A percentile compares a stretch with the other conserved stretches of the same genome.
Evolutionary conservation across 805 yeast species (phyloP).

Genomic region (Kockiozyma suomiensis): DNA sequence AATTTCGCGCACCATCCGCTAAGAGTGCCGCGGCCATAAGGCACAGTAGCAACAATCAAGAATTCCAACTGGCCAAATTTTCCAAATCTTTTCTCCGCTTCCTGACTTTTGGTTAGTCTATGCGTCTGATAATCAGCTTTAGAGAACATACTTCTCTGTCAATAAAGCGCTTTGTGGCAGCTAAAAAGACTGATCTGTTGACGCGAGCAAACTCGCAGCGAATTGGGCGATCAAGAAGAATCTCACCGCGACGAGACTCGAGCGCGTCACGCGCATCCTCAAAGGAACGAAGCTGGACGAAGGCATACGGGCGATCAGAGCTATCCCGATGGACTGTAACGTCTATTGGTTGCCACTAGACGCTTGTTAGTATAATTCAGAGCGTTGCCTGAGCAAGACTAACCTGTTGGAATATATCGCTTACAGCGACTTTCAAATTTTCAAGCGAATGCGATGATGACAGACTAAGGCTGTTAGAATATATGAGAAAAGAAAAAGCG

Average conservation of each 20-base stretch:
- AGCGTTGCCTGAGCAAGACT: background rate
- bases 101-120: slow-evolving; percentile 12
- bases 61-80: slow-evolving; percentile 29
- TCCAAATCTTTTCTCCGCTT: slow-evolving; percentile 24
- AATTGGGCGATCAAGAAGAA: slow-evolving; percentile 46
- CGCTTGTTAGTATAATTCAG: background rate
- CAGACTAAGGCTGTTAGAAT: slow-evolving; percentile 12
- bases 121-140: background rate
- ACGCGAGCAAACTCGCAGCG: slow-evolving; percentile 92
- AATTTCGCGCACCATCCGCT: slow-evolving; percentile 70
- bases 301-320: slow-evolving; percentile 32
- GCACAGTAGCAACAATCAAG: slow-evolving; percentile 24
- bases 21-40: slow-evolving; percentile 22
- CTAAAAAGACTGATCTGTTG: slow-evolving; percentile 76
- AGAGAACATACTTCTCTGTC: slow-evolving; percentile 11
- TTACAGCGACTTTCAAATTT: slow-evolving; percentile 23
- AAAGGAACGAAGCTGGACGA: slow-evolving; percentile 27
- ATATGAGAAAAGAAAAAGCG: background rate
- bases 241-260: slow-evolving; percentile 22
- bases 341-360: slow-evolving; percentile 32
- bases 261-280: slow-evolving; percentile 35
- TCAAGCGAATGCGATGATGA: slow-evolving; percentile 30
- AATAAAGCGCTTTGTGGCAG: slow-evolving; percentile 36
- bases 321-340: slow-evolving; percentile 34
- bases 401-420: slow-evolving; percentile 21